A percentile compares a stretch with the other conserved stretches of the same genome.
phyloP scores from a whole-genome alignment of 1,284 basidiomycete genomes.

The Papiliotrema fonsecae region DNA sequence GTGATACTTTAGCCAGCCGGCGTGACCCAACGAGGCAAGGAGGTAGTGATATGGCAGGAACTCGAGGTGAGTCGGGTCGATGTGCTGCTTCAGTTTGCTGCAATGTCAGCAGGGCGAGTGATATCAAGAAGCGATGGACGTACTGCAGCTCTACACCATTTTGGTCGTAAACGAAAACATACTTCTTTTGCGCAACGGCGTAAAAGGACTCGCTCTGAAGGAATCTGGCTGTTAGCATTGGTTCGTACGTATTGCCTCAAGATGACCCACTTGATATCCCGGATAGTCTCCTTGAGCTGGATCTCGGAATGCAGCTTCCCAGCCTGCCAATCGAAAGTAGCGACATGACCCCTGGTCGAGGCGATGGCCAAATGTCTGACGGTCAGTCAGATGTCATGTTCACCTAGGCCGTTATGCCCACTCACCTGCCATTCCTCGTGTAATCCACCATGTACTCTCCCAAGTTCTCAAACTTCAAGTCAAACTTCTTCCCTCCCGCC shows the following conservation, averaged over 20 bases:
- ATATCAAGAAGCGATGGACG: conserved; percentile 8
- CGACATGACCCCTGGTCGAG: conserved; percentile 80
- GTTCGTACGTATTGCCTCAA: background rate
- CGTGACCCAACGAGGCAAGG: conserved; percentile 76
- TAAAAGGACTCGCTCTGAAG: conserved; percentile 89
- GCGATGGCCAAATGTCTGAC: conserved; percentile 77
- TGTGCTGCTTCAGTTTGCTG: conserved; percentile 57
- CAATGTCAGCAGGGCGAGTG: background rate
- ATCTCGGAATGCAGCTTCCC: conserved; percentile 83
- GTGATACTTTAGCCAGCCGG: conserved; percentile 91
- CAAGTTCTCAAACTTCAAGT: conserved; percentile 66
- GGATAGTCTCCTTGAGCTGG: conserved; percentile 75
- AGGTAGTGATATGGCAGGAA: conserved; percentile 97
- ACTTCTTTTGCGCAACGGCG: conserved; percentile 94
- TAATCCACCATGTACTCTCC: conserved; percentile 77
- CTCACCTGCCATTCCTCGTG: conserved; percentile 81
- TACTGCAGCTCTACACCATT: conserved; percentile 87
- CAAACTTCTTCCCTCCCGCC: conserved; percentile 67
- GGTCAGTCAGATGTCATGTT: background rate
- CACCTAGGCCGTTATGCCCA: conserved; percentile 20
- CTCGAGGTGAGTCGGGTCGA: conserved; percentile 86
- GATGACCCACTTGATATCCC: conserved; percentile 77
- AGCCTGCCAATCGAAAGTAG: conserved; percentile 91
- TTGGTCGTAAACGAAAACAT: conserved; percentile 92
- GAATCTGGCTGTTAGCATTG: conserved; percentile 56